Evolutionary conservation across 2,329 filamentous ascomycete species (phyloP).

Genomic region (Epichloe sibirici): DNA sequence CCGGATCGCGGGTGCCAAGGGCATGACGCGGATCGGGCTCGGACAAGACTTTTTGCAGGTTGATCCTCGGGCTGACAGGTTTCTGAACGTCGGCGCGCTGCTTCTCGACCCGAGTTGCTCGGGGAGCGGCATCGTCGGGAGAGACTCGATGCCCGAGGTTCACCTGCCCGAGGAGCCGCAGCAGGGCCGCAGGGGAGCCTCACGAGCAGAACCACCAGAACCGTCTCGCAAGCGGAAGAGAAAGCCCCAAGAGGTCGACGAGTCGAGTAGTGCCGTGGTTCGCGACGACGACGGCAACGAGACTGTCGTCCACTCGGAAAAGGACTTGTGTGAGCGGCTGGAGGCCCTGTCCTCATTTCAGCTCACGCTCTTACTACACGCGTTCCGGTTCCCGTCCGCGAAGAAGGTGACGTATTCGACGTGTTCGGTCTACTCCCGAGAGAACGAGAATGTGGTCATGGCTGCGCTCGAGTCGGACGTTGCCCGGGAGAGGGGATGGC

Average conservation of each 20-base stretch:
- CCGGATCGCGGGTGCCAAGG: constrained; percentile 56
- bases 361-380: constrained; percentile 68
- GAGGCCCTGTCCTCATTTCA: constrained; percentile 71
- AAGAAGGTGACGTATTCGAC: constrained; percentile 80
- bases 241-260: constrained; percentile 28
- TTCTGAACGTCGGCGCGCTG: constrained; percentile 61
- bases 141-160: constrained; percentile 64
- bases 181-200: background rate
- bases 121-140: constrained; percentile 84
- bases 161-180: constrained; percentile 37
- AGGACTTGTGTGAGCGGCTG: constrained; percentile 52
- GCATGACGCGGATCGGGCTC: constrained; percentile 53
- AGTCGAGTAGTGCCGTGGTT: constrained; percentile 23
- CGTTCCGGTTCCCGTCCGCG: constrained; percentile 68
- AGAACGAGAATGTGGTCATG: constrained; percentile 80
- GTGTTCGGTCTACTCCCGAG: constrained; percentile 74
- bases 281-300: constrained; percentile 48
- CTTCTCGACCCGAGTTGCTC: constrained; percentile 92
- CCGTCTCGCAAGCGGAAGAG: constrained; percentile 28
- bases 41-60: constrained; percentile 74
- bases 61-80: constrained; percentile 50
- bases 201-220: background rate
- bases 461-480: constrained; percentile 55
- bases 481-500: constrained; percentile 61
- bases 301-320: constrained; percentile 37